These are phyloP conservation scores for Daldinia vernicosa DNA, from an alignment of 495 filamentous ascomycete genomes.

Conservation along the genomic window DNA sequence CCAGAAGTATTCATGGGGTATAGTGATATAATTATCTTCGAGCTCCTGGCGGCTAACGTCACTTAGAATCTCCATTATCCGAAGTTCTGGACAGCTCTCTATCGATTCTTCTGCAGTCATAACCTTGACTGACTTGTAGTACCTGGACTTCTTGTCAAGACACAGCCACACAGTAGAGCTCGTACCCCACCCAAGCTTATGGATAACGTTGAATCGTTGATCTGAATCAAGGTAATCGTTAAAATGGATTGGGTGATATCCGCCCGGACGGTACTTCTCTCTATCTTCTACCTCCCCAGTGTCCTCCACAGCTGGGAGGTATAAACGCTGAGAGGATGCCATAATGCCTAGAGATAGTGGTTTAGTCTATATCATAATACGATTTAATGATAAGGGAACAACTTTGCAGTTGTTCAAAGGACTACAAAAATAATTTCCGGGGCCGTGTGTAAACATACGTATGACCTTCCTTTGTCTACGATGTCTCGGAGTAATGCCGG, in stretches of 20 bases:
- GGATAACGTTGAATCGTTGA: constrained; percentile 55
- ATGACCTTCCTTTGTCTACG: background rate
- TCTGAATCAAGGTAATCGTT: constrained; percentile 48
- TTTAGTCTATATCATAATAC: too few species aligned
- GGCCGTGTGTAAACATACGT: background rate
- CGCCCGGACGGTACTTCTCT: constrained; percentile 42
- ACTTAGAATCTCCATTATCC: constrained; percentile 17
- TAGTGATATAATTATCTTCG: constrained; percentile 17
- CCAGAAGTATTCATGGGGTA: constrained; percentile 46
- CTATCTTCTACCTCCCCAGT: constrained; percentile 9
- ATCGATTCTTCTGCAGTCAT: constrained; percentile 20
- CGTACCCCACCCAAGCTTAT: constrained; percentile 62
- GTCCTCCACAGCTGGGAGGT: constrained; percentile 4
- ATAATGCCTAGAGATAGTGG: background rate
- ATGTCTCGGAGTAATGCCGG: background rate
- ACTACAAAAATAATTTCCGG: too few species aligned
- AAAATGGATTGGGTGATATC: constrained; percentile 60
- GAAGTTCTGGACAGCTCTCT: constrained; percentile 30
- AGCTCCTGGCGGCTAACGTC: constrained; percentile 2
- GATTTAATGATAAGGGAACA: too few species aligned
- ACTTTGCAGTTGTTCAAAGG: too few species aligned
- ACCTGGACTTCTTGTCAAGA: constrained; percentile 44
- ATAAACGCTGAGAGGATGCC: background rate
- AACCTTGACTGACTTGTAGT: constrained; percentile 37
- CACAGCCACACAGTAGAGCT: constrained; percentile 66